These are phyloP conservation scores for Entrophospora sp. DNA, from an alignment of 192 early-diverging fungal genomes.

Conservation along the genomic window DNA sequence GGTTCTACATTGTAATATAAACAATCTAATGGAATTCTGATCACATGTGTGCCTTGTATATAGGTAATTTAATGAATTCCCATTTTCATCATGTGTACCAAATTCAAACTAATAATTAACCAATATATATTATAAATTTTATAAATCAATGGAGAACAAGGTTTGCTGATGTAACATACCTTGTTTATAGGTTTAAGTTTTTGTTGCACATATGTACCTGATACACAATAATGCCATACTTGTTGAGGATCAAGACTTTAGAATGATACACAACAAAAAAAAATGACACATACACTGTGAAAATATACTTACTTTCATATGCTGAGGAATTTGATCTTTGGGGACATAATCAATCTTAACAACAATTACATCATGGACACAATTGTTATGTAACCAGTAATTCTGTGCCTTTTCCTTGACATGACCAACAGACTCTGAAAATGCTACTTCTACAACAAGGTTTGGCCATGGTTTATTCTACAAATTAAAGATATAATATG, in stretches of 20 bases:
- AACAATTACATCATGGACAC: conserved; percentile 15
- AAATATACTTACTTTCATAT: conserved; percentile 23
- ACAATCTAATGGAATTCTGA: conserved; percentile 8
- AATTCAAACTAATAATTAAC: conserved; percentile 21
- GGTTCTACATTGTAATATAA: not conserved
- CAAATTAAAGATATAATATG: conserved; percentile 11
- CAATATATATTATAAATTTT: conserved; percentile 15
- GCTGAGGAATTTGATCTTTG: not conserved
- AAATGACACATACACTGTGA: conserved; percentile 3
- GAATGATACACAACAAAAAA: conserved; percentile 13
- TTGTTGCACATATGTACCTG: not conserved
- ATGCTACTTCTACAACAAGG: conserved; percentile 12
- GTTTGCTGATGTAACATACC: conserved; percentile 13
- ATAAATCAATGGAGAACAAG: not conserved
- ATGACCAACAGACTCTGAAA: conserved; percentile 11
- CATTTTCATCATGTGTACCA: not conserved
- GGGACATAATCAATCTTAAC: conserved; percentile 17
- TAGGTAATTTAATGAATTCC: not conserved
- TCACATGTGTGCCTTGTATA: conserved; percentile 6
- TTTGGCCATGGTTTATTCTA: conserved; percentile 16
- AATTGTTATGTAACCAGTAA: conserved; percentile 15
- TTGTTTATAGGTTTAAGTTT: not conserved
- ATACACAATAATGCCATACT: conserved; percentile 7
- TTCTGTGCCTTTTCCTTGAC: conserved; percentile 4
- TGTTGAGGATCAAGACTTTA: not conserved